Percentiles rank a stretch among this genome's conserved stretches.
These are phyloP conservation scores for Graphilbum sp. DNA, from an alignment of 2,329 filamentous ascomycete species.

Conservation along the genomic window DNA sequence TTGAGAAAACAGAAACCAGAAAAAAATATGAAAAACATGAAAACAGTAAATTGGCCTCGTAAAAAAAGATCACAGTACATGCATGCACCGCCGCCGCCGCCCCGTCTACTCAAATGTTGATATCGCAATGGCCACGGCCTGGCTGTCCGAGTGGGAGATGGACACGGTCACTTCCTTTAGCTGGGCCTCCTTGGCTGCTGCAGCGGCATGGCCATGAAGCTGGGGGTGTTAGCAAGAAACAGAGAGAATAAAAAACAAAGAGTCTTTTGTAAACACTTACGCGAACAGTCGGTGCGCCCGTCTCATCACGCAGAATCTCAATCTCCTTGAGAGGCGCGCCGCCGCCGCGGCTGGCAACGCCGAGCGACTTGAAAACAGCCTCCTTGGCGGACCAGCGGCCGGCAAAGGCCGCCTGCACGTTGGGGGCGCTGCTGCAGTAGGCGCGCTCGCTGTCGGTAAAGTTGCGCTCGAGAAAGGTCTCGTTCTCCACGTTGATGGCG, in stretches of 20 bases:
- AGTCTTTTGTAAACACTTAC: slow-evolving; percentile 36
- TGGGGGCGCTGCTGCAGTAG: slow-evolving; percentile 57
- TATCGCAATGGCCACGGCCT: slow-evolving; percentile 88
- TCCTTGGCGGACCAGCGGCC: slow-evolving; percentile 97
- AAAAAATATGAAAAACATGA: too few relatives aligned
- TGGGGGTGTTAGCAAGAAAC: slow-evolving; percentile 20
- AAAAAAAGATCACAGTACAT: too few relatives aligned
- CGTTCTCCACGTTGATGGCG: slow-evolving; percentile 81
- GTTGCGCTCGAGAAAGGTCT: slow-evolving; percentile 88
- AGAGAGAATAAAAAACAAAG: background rate
- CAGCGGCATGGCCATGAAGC: slow-evolving; percentile 73
- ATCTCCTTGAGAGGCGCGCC: slow-evolving; percentile 88
- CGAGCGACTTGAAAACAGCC: slow-evolving; percentile 93
- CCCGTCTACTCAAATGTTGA: slow-evolving; percentile 55
- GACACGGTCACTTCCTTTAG: slow-evolving; percentile 82
- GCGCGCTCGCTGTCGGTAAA: slow-evolving; percentile 72
- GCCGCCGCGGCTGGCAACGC: slow-evolving; percentile 71
- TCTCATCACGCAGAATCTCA: slow-evolving; percentile 70
- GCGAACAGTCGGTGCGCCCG: slow-evolving; percentile 67
- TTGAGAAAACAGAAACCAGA: too few relatives aligned
- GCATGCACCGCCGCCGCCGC: too few relatives aligned
- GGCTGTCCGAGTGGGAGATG: slow-evolving; percentile 87
- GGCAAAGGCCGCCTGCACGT: slow-evolving; percentile 76
- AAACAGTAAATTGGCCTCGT: background rate
- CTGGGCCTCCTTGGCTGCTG: slow-evolving; percentile 70